phyloP scores from a whole-genome alignment of 2,329 filamentous ascomycete species.

The Nothophoma quercina region DNA sequence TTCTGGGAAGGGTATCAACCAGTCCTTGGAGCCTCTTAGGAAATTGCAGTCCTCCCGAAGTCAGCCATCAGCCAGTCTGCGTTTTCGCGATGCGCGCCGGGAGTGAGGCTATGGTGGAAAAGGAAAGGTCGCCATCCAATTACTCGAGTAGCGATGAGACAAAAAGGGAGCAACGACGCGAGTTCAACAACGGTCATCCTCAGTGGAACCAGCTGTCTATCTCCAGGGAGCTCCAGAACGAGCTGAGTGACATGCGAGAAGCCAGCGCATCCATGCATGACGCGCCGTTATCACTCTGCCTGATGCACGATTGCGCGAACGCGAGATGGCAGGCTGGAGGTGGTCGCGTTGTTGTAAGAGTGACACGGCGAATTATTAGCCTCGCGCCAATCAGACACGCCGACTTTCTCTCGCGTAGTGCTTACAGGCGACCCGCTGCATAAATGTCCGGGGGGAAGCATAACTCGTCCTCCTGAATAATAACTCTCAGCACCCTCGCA shows the following conservation, averaged over 20 bases:
- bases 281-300: slow-evolving; percentile 8
- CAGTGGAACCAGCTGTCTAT: background rate
- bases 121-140: slow-evolving; percentile 22
- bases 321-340: slow-evolving; percentile 5
- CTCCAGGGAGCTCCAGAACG: slow-evolving; percentile 4
- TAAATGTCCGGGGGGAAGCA: slow-evolving; percentile 11
- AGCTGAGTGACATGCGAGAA: slow-evolving; percentile 7
- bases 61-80: slow-evolving; percentile 25
- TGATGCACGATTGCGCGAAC: slow-evolving; percentile 14
- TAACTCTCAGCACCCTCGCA: slow-evolving; percentile 11
- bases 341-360: slow-evolving; percentile 13
- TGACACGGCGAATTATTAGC: slow-evolving; percentile 15
- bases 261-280: slow-evolving; percentile 20
- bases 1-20: slow-evolving; percentile 30
- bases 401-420: slow-evolving; percentile 14
- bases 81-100: slow-evolving; percentile 12
- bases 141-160: slow-evolving; percentile 23
- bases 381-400: slow-evolving; percentile 11
- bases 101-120: slow-evolving; percentile 22
- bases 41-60: slow-evolving; percentile 39
- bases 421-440: slow-evolving; percentile 17
- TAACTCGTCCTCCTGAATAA: slow-evolving; percentile 19
- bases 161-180: slow-evolving; percentile 23
- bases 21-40: slow-evolving; percentile 25
- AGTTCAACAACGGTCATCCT: slow-evolving; percentile 11